Evolutionary conservation across 2,329 filamentous ascomycete genomes (phyloP), one percentile per base, ranked within the genome.

Genomic region (Neocucurbitaria cava): DNA sequence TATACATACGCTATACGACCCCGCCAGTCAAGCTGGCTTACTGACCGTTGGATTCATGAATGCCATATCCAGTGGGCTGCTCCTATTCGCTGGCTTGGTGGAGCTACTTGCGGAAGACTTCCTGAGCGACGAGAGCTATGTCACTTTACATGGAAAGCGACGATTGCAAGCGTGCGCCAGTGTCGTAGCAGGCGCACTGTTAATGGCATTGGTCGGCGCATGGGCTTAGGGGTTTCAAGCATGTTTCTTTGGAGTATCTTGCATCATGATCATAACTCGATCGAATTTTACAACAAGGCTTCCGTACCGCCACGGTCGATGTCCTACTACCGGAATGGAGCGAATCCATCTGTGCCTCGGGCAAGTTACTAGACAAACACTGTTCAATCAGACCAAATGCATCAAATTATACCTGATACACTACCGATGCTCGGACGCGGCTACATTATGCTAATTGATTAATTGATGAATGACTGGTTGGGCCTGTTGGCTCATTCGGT

Each of bases 201-300:
- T 89, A 39, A 89, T 89, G 87, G 85, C 86, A 18, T 74, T 89
- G 52, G 87, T 89, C 1, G 87, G 87, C 7, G 87, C 86, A 45
- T 89, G 86, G 82, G 87, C 87, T 58, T 81, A 71, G 54, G 45
- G 36, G 41, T 36, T 10, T 30, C 20, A n/a, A 33, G 30, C n/a
- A 48, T 52, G 24, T 28, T 35, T 35, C 10, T 47, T 31, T 10
- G 26, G 35, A 28, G 36, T 42, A 30, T 45, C 20, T 36, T 54
- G 50, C 57, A 59, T 49, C 24, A 31, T 56, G 54, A 58, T 56
- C 52, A 54, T 40, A 47, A 49, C 43, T 35, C 18, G 33, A 7
- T 46, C 30, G 28, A 36, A 39, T 24, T 11, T 36, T 33, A 42
- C 21, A 40, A 40, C 13, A 20, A 11, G 18, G 28, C 13, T 51